Conservation (phyloP, 164 flowering plant species). For the Stephania cephalantha region DNA sequence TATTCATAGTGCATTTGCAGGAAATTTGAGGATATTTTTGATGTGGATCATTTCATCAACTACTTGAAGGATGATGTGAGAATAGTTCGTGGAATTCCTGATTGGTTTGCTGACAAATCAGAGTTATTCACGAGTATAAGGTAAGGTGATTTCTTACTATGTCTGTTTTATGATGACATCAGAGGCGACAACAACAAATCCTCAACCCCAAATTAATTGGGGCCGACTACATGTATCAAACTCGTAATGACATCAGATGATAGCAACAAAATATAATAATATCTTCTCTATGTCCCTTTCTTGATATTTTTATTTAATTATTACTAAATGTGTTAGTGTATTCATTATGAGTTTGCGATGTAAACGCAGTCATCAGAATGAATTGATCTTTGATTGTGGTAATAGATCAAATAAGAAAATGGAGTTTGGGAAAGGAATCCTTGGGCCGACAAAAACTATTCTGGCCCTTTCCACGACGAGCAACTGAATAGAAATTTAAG, state of each 20-base stretch:
- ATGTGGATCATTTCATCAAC: conserved; percentile 98
- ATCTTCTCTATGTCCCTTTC: background rate
- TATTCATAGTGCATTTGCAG: conserved; percentile 35
- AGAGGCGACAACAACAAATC: no score
- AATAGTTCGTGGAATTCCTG: conserved; percentile 97
- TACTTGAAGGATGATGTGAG: conserved; percentile 93
- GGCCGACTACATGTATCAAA: no score
- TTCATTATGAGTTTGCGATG: background rate
- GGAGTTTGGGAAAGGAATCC: background rate
- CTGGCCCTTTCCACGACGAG: no score
- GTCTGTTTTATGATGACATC: background rate
- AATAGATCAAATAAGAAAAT: background rate
- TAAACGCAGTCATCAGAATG: background rate
- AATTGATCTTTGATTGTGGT: background rate
- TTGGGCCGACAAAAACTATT: no score
- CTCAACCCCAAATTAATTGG: no score
- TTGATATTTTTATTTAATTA: background rate
- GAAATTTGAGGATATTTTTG: conserved; percentile 96
- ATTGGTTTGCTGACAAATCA: conserved; percentile 90
- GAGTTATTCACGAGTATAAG: conserved; percentile 91
- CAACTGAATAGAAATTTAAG: no score
- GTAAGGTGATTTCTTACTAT: conserved; percentile 28
- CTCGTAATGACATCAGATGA: background rate
- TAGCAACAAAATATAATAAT: background rate
- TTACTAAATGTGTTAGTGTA: no score